Evolutionary conservation across 371 early-diverging fungal species (phyloP).

Genomic region (Mucor saturninus): DNA sequence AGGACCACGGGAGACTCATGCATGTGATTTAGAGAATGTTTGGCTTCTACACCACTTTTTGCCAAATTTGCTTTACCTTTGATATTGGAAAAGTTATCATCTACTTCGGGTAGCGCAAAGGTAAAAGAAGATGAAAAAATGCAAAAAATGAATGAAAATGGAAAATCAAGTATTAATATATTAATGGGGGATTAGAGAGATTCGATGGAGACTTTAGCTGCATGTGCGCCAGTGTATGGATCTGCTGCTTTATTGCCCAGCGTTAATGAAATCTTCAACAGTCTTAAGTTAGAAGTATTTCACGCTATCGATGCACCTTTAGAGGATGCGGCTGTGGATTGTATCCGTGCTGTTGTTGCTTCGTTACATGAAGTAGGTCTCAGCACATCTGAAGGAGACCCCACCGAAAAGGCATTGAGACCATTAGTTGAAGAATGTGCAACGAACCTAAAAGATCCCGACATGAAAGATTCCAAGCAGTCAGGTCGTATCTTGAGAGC

Average conservation of each 20-base stretch:
- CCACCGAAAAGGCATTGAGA: conserved; percentile 65
- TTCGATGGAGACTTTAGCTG: conserved; percentile 84
- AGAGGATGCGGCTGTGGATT: conserved; percentile 63
- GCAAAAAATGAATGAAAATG: not conserved
- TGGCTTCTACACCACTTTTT: conserved; percentile 76
- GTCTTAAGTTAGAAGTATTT: conserved; percentile 73
- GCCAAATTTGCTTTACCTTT: conserved; percentile 82
- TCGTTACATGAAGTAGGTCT: conserved; percentile 50
- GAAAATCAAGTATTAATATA: too few species aligned
- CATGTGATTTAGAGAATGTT: conserved; percentile 56
- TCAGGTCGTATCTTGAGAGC: conserved; percentile 71
- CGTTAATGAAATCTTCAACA: conserved; percentile 69
- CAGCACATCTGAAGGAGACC: conserved; percentile 34
- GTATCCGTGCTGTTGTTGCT: conserved; percentile 64
- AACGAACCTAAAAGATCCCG: conserved; percentile 71
- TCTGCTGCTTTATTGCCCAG: conserved; percentile 62
- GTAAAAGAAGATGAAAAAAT: conserved; percentile 34
- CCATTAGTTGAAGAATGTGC: conserved; percentile 72
- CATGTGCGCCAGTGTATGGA: conserved; percentile 80
- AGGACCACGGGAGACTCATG: too few species aligned
- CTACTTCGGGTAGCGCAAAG: conserved; percentile 89
- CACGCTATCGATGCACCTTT: conserved; percentile 70
- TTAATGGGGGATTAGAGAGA: conserved; percentile 61
- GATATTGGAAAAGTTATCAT: conserved; percentile 88
- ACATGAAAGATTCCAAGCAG: conserved; percentile 73